Percentiles rank a stretch among this genome's conserved stretches.
phyloP scores from a whole-genome alignment of 805 yeast genomes.

The Naumovozyma dairenensis region DNA sequence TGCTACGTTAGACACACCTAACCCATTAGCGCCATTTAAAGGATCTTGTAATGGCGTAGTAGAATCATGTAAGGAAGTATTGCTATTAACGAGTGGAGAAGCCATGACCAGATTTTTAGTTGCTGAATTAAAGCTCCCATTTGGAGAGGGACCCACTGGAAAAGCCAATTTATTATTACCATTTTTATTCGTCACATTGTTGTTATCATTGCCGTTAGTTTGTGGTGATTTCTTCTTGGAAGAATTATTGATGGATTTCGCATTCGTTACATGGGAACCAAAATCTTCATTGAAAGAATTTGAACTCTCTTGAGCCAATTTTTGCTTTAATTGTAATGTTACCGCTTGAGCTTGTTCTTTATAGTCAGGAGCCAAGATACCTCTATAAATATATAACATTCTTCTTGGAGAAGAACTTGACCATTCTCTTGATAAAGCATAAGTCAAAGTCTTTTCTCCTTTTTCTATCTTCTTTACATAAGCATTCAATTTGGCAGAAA shows the following conservation, averaged over 20 bases:
- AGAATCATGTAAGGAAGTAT: not conserved
- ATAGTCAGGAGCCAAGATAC: constrained; percentile 65
- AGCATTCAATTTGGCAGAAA: constrained; percentile 74
- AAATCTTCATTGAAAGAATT: too few relatives aligned
- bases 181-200: not conserved
- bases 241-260: too few relatives aligned
- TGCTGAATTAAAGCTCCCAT: too few relatives aligned
- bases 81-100: too few relatives aligned
- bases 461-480: constrained; percentile 79
- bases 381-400: constrained; percentile 82
- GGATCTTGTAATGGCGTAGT: too few relatives aligned
- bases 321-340: constrained; percentile 19
- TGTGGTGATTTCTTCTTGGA: not conserved
- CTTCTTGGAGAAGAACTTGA: constrained; percentile 83
- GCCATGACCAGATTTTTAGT: too few relatives aligned
- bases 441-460: constrained; percentile 62
- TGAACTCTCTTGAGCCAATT: constrained; percentile 7
- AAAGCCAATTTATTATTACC: not conserved
- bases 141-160: too few relatives aligned
- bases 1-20: constrained; percentile 9
- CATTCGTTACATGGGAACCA: too few relatives aligned
- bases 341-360: constrained; percentile 60
- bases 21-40: too few relatives aligned
- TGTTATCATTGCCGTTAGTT: not conserved
- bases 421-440: constrained; percentile 80